Base-by-base conservation (phyloP, 1,284 basidiomycete species). In the Moesziomyces sp. region DNA sequence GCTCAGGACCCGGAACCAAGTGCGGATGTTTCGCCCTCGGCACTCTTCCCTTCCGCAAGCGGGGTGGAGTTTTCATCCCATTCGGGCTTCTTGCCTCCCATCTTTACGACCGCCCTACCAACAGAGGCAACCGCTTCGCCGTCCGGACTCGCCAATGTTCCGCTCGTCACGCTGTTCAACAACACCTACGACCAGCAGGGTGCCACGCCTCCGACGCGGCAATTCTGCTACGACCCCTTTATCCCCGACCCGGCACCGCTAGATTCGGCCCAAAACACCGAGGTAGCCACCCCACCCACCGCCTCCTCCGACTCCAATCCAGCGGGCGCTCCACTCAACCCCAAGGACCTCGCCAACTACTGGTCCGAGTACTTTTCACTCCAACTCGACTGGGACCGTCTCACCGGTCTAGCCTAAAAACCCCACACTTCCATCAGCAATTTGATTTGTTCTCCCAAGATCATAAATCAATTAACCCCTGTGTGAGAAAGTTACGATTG, bases 291-390 rank as follows among this genome's bases (percentile, higher is more conserved):
- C 4, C 19, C 6, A 51, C 45, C 18, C 38, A 34, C 40, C 21
- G 21, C n/a, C 21, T 16, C n/a, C 19, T 16, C n/a, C 19, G 28
- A 52, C 14, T 3, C 3, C 44, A 5, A 46, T n/a, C 34, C 47
- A 38, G 28, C 55, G 50, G 46, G 21, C 35, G 50, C 11, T 38
- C 44, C 16, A 16, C 46, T 66, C 45, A 72, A 72, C 30, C 62
- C 54, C 28, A 73, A 73, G 52, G 70, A 73, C 46, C 40, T 73
- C 16, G 64, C 65, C 28, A 68, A 59, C 16, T 73, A 73, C 52
- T 73, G 70, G 70, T 60, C 56, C 14, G 70, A 73, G 30, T 73
- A 73, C 52, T 73, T 73, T 28, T 54, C 50, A 16, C 48, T 73
- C 16, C 65, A 68, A 40, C 43, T 73, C n/a, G 65, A 73, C 51